phyloP scores from a whole-genome alignment of 1,284 basidiomycete species.

The Volvariella surrecta region DNA sequence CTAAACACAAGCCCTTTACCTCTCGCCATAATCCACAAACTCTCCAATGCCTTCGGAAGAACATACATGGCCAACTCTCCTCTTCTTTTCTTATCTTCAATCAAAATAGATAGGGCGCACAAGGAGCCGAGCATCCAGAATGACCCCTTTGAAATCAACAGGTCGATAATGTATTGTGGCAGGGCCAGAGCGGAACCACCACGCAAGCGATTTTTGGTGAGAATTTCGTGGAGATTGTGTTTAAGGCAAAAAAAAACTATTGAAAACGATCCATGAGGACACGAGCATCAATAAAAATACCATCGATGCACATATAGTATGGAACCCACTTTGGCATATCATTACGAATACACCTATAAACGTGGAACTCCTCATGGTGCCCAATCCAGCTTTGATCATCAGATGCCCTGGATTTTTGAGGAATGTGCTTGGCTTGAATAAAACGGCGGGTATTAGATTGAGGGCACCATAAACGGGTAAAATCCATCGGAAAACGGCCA shows the following conservation, averaged over 20 bases:
- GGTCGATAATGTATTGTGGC: conserved; percentile 40
- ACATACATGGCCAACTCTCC: conserved; percentile 93
- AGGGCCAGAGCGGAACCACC: conserved; percentile 27
- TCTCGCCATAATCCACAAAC: conserved; percentile 75
- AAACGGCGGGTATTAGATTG: conserved; percentile 80
- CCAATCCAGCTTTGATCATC: conserved; percentile 56
- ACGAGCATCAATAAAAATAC: background rate
- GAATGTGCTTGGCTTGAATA: conserved; percentile 66
- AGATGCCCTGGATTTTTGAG: conserved; percentile 54
- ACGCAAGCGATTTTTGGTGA: conserved; percentile 27
- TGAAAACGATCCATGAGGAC: conserved; percentile 5
- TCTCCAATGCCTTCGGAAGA: conserved; percentile 83
- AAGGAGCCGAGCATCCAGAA: conserved; percentile 75
- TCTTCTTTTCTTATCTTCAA: conserved; percentile 79
- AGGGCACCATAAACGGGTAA: conserved; percentile 82
- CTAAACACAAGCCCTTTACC: conserved; percentile 73
- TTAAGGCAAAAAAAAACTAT: conserved; percentile 47
- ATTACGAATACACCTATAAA: conserved; percentile 85
- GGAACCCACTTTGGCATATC: conserved; percentile 70
- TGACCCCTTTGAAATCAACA: conserved; percentile 61
- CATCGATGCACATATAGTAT: conserved; percentile 1
- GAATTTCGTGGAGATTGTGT: conserved; percentile 44
- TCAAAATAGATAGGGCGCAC: conserved; percentile 73
- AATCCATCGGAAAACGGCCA: conserved; percentile 82
- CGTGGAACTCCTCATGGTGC: conserved; percentile 79